Evolutionary conservation across 2,329 filamentous ascomycete genomes (phyloP).

Genomic region (Penicillium sp.): DNA sequence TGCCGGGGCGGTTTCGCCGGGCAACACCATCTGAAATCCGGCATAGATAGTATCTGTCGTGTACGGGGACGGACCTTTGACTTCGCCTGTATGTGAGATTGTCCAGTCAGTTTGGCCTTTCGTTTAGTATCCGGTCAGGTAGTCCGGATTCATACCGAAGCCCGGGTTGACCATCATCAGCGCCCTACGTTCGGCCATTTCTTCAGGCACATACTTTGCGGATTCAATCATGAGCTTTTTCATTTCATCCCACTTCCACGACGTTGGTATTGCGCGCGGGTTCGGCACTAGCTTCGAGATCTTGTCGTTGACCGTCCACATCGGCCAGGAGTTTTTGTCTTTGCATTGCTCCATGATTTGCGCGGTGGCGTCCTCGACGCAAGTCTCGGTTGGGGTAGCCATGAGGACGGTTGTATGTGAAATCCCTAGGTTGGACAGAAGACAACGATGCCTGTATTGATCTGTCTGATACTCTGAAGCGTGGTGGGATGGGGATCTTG

Average conservation of each 20-base stretch:
- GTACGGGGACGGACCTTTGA: slow-evolving; percentile 33
- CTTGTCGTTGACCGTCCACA: background rate
- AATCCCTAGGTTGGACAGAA: background rate
- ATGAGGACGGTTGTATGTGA: background rate
- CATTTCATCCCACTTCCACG: slow-evolving; percentile 28
- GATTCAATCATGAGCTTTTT: slow-evolving; percentile 25
- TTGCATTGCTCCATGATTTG: background rate
- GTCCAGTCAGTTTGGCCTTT: background rate
- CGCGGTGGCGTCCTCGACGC: background rate
- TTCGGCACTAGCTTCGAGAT: slow-evolving; percentile 27
- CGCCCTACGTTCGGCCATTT: slow-evolving; percentile 30
- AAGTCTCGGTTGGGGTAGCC: background rate
- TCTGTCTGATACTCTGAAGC: too few relatives aligned
- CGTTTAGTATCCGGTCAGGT: background rate
- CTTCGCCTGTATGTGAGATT: slow-evolving; percentile 28
- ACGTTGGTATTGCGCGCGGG: slow-evolving; percentile 35
- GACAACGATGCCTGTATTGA: background rate
- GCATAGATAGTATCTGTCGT: slow-evolving; percentile 55
- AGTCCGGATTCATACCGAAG: background rate
- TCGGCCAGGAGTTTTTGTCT: background rate
- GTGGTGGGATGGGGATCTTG: background rate
- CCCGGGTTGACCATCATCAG: slow-evolving; percentile 34
- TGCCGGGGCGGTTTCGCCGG: slow-evolving; percentile 50
- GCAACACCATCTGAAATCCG: slow-evolving; percentile 52
- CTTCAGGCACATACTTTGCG: slow-evolving; percentile 25